Percentiles rank a stretch among this genome's conserved stretches.
Evolutionary conservation across 129 eudicot species (phyloP).

Genomic region (Erigeron canadensis): DNA sequence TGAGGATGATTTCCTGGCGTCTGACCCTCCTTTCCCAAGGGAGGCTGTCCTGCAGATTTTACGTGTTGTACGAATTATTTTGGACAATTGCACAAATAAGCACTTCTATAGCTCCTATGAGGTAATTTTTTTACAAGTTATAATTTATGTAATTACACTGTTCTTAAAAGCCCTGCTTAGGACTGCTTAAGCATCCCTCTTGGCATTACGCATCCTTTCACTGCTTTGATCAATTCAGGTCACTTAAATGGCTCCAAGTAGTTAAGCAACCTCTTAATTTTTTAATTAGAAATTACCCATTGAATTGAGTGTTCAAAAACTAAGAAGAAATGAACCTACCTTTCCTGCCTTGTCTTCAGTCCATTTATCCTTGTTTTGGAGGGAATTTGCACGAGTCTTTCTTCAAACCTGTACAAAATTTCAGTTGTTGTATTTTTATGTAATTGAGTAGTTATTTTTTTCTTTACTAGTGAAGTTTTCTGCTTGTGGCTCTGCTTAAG

Average conservation of each 20-base stretch:
- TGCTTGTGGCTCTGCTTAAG: no score
- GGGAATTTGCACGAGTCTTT: background rate
- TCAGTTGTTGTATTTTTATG: background rate
- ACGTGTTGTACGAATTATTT: conserved; percentile 76
- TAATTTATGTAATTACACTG: background rate
- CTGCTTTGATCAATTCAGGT: background rate
- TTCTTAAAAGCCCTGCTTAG: background rate
- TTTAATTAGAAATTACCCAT: background rate
- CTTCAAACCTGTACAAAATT: background rate
- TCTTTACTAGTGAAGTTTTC: no score
- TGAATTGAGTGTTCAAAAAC: background rate
- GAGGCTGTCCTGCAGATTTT: conserved; percentile 90
- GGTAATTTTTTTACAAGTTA: conserved; percentile 43
- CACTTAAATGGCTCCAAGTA: background rate
- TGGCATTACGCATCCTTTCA: background rate
- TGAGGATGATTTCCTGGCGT: conserved; percentile 66
- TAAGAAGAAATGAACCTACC: conserved; percentile 9
- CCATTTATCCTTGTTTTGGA: conserved; percentile 2
- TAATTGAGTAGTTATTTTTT: background rate
- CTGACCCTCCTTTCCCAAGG: conserved; percentile 90
- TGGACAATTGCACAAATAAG: conserved; percentile 93
- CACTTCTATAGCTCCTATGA: conserved; percentile 91
- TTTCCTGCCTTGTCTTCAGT: background rate
- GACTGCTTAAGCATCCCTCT: background rate
- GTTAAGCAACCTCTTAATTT: background rate